Base-by-base conservation (phyloP, 140 eudicot genomes). In the Cichorium intybus region DNA sequence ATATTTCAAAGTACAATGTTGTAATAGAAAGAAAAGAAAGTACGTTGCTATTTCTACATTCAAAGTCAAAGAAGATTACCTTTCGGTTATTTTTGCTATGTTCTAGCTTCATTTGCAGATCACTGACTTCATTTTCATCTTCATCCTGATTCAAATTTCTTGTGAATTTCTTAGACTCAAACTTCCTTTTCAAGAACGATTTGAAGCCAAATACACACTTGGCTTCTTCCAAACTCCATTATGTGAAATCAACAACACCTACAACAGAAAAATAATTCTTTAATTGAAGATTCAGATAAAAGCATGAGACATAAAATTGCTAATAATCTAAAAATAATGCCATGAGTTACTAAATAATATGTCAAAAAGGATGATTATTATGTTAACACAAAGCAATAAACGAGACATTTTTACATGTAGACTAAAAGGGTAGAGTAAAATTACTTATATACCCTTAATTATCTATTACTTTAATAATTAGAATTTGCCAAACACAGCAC, bases 91-190 rank as follows among this genome's bases (percentile, higher is more conserved):
- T 66, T 57, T 66, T 58, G 48, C 39, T 26, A 37, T 5, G 17
- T 31, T 34, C 15, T 21, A 34, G 63, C 69, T 58, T 66, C 68
- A 46, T 56, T 65, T 56, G 63, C 56, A 4, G 73, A 66, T 66
- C 74, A 74, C 69, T 55, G 35, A 4, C 64, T 74, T 66, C 63
- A 66, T 50, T 52, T 74, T 22, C 59, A 74, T 26, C 58, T 75
- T 45, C 54, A 75, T 75, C 69, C 64, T 28, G 58, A 67, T 41
- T 51, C 74, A 59, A 60, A 75, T 52, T 73, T 62, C 54, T 31
- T 52, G 35, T 21, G 29, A 68, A 43, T 22, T 12, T 18, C 57
- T 46, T 69, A 3, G 37, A 57, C 39, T 45, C 27, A 47, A 69
- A 46, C 45, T 45, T n/a, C 50, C 37, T 15, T 68, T 69, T 14